Percentiles rank a stretch among this genome's conserved stretches.
phyloP scores from a whole-genome alignment of 208 protist species.

The Leishmania braziliensis region DNA sequence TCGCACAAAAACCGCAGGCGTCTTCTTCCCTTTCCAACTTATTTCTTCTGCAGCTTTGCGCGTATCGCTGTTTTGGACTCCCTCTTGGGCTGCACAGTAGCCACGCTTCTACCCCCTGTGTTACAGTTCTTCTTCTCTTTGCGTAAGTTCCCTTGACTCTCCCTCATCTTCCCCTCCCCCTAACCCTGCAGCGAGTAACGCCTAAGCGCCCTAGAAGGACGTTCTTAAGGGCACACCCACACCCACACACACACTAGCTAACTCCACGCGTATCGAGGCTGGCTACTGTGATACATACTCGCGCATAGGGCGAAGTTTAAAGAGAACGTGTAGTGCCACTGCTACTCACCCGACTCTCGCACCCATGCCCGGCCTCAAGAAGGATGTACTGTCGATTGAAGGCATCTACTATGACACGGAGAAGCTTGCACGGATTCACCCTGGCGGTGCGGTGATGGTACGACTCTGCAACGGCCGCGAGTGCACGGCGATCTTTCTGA shows the following conservation, averaged over 20 bases:
- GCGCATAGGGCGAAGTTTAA: not conserved
- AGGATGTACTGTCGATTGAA: slow-evolving; percentile 72
- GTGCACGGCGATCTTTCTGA: slow-evolving; percentile 71
- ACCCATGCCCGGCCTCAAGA: slow-evolving; percentile 23
- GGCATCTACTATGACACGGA: slow-evolving; percentile 82
- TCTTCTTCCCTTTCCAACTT: too few relatives aligned
- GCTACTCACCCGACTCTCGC: not conserved
- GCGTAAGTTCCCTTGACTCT: not conserved
- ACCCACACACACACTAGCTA: not conserved
- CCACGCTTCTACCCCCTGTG: not conserved
- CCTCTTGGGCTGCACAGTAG: not conserved
- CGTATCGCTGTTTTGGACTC: not conserved
- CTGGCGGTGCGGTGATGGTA: slow-evolving; percentile 72
- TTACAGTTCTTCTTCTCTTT: not conserved
- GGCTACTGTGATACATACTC: not conserved
- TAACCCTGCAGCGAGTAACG: not conserved
- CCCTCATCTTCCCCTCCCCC: not conserved
- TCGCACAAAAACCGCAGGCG: not conserved
- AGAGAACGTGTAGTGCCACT: not conserved
- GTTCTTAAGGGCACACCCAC: not conserved
- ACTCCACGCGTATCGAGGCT: not conserved
- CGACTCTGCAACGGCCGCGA: slow-evolving; percentile 76
- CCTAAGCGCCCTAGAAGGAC: not conserved
- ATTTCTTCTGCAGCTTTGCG: too few relatives aligned
- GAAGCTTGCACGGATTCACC: slow-evolving; percentile 62